Evolutionary conservation across 495 filamentous ascomycete species (phyloP).

Genomic region (Tuber borchii): DNA sequence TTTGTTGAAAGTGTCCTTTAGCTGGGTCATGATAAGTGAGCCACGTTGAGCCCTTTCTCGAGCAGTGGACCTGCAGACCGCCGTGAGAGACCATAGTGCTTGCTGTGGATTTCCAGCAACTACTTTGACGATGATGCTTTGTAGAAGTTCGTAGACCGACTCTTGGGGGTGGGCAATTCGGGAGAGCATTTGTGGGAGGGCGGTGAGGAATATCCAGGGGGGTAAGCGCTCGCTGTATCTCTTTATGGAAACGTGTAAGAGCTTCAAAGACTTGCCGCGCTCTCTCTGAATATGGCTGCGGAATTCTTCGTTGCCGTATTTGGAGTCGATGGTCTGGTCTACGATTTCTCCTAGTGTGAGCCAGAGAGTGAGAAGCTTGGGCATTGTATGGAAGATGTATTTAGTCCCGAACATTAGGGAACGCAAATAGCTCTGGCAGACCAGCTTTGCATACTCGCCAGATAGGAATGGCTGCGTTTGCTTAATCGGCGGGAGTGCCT

Average conservation of each 20-base stretch:
- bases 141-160: conserved; percentile 66
- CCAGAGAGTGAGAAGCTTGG: conserved; percentile 86
- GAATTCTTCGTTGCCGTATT: conserved; percentile 60
- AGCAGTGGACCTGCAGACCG: conserved; percentile 59
- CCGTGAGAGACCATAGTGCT: conserved; percentile 85
- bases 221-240: conserved; percentile 70
- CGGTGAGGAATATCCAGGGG: conserved; percentile 85
- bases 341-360: conserved; percentile 77
- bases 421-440: conserved; percentile 86
- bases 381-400: conserved; percentile 89
- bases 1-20: conserved; percentile 50
- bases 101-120: conserved; percentile 76
- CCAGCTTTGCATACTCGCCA: conserved; percentile 78
- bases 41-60: conserved; percentile 53
- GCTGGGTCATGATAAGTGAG: conserved; percentile 38
- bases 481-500: conserved; percentile 61
- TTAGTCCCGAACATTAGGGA: conserved; percentile 83
- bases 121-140: conserved; percentile 72
- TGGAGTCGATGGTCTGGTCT: conserved; percentile 60
- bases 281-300: conserved; percentile 51
- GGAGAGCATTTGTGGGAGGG: conserved; percentile 83
- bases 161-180: conserved; percentile 78
- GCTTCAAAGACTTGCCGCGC: conserved; percentile 60
- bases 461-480: conserved; percentile 54
- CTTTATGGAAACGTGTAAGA: conserved; percentile 62